Percentiles rank a stretch among this genome's conserved stretches.
phyloP scores from a whole-genome alignment of 1,284 basidiomycete species.

The Coriolopsis trogii region DNA sequence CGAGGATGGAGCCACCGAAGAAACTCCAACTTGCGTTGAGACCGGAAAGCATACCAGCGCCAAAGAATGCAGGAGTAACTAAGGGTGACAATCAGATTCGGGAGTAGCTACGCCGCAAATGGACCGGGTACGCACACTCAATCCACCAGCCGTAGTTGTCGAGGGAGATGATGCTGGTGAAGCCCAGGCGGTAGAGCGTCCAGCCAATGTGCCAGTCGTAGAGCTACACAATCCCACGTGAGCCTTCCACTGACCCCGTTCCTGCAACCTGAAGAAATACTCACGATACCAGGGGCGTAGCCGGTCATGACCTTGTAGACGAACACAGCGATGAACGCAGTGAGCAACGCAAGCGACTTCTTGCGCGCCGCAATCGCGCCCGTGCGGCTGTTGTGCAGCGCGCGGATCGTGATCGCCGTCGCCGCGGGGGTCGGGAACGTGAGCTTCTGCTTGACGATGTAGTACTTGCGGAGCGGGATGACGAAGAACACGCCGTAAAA shows the following conservation, averaged over 20 bases:
- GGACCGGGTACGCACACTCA: slow-evolving; percentile 41
- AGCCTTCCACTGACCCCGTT: not conserved
- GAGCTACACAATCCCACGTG: slow-evolving; percentile 36
- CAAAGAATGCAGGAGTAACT: slow-evolving; percentile 71
- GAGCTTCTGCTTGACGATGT: slow-evolving; percentile 68
- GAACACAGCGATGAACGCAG: slow-evolving; percentile 53
- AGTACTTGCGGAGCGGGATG: slow-evolving; percentile 66
- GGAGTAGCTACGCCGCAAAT: slow-evolving; percentile 6
- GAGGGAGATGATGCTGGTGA: slow-evolving; percentile 59
- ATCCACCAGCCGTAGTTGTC: slow-evolving; percentile 62
- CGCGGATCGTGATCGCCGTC: slow-evolving; percentile 68
- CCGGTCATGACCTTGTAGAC: slow-evolving; percentile 58
- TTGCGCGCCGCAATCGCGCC: slow-evolving; percentile 57
- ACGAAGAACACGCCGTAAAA: slow-evolving; percentile 75
- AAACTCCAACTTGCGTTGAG: slow-evolving; percentile 70
- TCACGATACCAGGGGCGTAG: slow-evolving; percentile 60
- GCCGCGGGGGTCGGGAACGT: slow-evolving; percentile 74
- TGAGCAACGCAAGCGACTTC: slow-evolving; percentile 56
- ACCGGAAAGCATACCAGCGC: slow-evolving; percentile 68
- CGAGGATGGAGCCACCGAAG: slow-evolving; percentile 58
- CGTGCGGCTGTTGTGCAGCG: slow-evolving; percentile 55
- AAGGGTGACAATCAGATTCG: not conserved
- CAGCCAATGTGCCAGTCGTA: slow-evolving; percentile 73
- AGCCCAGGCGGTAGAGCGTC: slow-evolving; percentile 64
- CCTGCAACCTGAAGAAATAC: slow-evolving; percentile 8